Evolutionary conservation across 805 yeast genomes (phyloP), one percentile per base, ranked within the genome.

Genomic region (Yarrowia yakushimensis): DNA sequence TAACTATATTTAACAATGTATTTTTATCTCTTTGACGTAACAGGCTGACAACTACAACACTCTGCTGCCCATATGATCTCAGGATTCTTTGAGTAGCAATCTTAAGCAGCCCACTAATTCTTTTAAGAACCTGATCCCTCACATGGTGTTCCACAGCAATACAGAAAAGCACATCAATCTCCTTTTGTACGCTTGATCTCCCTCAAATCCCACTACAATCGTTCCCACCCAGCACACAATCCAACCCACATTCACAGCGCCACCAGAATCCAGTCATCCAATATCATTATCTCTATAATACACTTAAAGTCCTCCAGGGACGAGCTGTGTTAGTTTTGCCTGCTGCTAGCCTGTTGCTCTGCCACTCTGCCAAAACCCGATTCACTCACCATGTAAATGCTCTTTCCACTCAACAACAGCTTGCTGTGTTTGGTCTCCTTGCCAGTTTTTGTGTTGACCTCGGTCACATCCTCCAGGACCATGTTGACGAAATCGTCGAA

Each of bases 401-500:
- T 71, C 66, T 70, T 73, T 27, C 80, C 77, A 60, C 77, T 76
- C 36, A 77, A 65, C 27, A 77, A 70, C 27, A 77, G 72, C 69
- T 75, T 73, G 30, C 66, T 50, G 59, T 67, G 72, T 52, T 66
- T 62, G n/a, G 64, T 66, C 60, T 67, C 65, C 27, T 66, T 66
- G 33, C 71, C 73, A 17, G 64, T 43, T 23, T 55, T 55, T 3
- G 63, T 30, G 59, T 60, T 65, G 22, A 59, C 31, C 45, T 89
- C 96, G 9, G 81, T 80, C 36, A 87, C 97, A 68, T 92, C 86
- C 68, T 88, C 88, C 60, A 94, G 79, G 11, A 94, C 96, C 77
- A 66, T 71, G 68, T 77, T 94, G 65, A 94, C 97, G 69, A 87
- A 93, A 74, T 94, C 98, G 72, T 94, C 99, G 73, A 93, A 93